phyloP scores from a whole-genome alignment of 352 stramenopile species.

The Phytophthora hibernalis region DNA sequence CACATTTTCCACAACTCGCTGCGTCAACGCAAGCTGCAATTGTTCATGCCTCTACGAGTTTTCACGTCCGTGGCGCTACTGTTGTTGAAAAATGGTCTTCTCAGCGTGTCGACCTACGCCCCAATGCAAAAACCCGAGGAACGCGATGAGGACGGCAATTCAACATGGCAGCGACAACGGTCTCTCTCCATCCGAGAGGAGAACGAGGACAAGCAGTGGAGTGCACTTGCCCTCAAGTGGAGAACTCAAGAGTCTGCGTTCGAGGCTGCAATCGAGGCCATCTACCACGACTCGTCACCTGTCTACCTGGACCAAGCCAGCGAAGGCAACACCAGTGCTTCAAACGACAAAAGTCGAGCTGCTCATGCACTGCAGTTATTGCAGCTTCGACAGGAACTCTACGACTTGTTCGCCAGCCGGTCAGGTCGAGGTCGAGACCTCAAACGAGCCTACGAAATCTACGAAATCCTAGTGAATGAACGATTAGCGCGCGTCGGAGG shows the following conservation, averaged over 20 bases:
- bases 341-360: slow-evolving; percentile 23
- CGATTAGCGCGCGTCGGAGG: slow-evolving; percentile 29
- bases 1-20: slow-evolving; percentile 80
- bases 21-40: slow-evolving; percentile 56
- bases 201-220: slow-evolving; percentile 56
- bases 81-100: slow-evolving; percentile 59
- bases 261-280: slow-evolving; percentile 54
- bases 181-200: slow-evolving; percentile 36
- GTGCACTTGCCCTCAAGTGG: slow-evolving; percentile 61
- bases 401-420: slow-evolving; percentile 54
- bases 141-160: background rate
- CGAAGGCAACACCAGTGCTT: background rate
- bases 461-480: slow-evolving; percentile 42
- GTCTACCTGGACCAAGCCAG: background rate
- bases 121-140: slow-evolving; percentile 33
- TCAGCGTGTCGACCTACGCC: slow-evolving; percentile 65
- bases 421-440: slow-evolving; percentile 34
- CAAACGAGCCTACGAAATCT: slow-evolving; percentile 44
- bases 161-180: slow-evolving; percentile 11
- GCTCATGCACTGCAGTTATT: slow-evolving; percentile 45
- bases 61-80: slow-evolving; percentile 73
- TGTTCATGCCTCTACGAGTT: slow-evolving; percentile 64
- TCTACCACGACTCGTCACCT: slow-evolving; percentile 37
- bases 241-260: slow-evolving; percentile 56
- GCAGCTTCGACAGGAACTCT: slow-evolving; percentile 63